Percentiles rank a stretch among this genome's conserved stretches.
phyloP scores from a whole-genome alignment of 306 rosid genomes.

The Fragaria ananassa region DNA sequence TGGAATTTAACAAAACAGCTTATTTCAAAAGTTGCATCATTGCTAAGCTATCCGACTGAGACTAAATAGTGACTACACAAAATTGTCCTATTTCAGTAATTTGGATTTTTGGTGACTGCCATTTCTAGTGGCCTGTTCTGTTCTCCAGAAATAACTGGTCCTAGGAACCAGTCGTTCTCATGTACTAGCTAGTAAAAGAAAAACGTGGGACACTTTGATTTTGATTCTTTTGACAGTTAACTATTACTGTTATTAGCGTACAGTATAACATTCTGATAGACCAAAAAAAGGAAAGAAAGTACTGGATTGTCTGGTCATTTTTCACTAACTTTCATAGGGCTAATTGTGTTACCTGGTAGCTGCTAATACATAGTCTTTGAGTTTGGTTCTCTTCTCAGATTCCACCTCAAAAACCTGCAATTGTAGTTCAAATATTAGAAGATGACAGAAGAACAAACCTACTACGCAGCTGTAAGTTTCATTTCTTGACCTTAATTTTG shows the following conservation, averaged over 20 bases:
- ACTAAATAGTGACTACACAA: not conserved
- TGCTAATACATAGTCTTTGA: conserved; percentile 48
- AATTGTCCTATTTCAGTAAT: not conserved
- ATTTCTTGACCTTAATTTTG: not conserved
- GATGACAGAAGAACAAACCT: not conserved
- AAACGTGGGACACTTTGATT: not conserved
- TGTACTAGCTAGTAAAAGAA: no score
- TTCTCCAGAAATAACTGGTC: not conserved
- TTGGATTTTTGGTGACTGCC: not conserved
- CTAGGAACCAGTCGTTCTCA: not conserved
- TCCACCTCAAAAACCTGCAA: conserved; percentile 53
- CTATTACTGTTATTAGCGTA: no score
- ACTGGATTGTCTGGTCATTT: no score
- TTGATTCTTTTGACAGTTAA: no score
- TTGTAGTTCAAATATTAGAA: not conserved
- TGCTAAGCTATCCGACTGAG: no score
- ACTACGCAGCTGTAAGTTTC: not conserved
- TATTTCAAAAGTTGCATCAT: no score
- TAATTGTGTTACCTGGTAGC: conserved; percentile 59
- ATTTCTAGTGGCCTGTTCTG: not conserved
- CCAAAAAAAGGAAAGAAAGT: no score
- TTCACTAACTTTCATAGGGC: not conserved
- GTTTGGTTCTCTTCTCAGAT: conserved; percentile 44
- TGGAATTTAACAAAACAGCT: no score
- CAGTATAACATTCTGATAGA: no score